Evolutionary conservation across 129 eudicot genomes (phyloP).

Genomic region (Flaveria trinervia): DNA sequence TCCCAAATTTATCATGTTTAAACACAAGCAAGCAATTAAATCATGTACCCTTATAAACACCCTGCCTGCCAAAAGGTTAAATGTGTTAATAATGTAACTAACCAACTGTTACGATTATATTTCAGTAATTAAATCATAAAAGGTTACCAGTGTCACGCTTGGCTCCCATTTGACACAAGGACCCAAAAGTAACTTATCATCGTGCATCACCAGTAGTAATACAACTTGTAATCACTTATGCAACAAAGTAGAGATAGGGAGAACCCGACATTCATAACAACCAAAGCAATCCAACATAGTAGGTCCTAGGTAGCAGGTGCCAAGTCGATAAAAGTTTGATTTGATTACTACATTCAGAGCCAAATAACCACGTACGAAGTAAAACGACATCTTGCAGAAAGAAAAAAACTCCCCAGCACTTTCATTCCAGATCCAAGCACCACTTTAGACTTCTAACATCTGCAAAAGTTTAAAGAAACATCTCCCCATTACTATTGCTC

Average conservation of each 20-base stretch:
- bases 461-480: background rate
- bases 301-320: conserved; percentile 53
- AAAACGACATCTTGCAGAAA: conserved; percentile 42
- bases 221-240: conserved; percentile 45
- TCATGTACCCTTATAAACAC: conserved; percentile 51
- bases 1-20: conserved; percentile 50
- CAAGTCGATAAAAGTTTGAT: conserved; percentile 53
- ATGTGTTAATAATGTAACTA: conserved; percentile 38
- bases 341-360: conserved; percentile 45
- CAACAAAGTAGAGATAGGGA: conserved; percentile 60
- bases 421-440: conserved; percentile 20
- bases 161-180: conserved; percentile 34
- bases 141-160: conserved; percentile 51
- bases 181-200: conserved; percentile 44
- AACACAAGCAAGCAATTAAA: conserved; percentile 52
- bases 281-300: conserved; percentile 57
- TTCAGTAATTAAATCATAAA: conserved; percentile 24
- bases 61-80: conserved; percentile 78
- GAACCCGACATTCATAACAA: conserved; percentile 50
- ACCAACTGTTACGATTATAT: conserved; percentile 1
- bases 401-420: conserved; percentile 25
- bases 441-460: background rate
- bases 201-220: conserved; percentile 49
- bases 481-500: conserved; percentile 19
- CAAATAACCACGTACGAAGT: conserved; percentile 43